Conservation (phyloP, 345 rosid genomes). For the Eucalyptus regnans region DNA sequence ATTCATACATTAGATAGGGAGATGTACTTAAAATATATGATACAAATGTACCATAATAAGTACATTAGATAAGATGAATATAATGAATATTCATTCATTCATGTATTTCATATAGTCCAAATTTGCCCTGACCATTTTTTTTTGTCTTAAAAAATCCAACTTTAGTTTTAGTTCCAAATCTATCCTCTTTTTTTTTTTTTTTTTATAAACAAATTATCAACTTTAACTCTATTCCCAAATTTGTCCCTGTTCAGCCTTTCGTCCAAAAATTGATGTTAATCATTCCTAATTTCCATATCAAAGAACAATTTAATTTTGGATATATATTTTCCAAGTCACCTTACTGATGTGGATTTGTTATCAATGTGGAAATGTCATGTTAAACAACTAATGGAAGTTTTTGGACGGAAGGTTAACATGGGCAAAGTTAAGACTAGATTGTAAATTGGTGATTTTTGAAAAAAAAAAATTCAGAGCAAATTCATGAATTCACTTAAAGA, state of each 20-base stretch:
- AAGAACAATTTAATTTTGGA: not conserved
- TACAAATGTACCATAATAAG: no score
- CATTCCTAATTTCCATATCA: not conserved
- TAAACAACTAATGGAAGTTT: not conserved
- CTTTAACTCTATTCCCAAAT: not conserved
- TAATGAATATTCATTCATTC: no score
- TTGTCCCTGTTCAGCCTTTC: rapidly evolving
- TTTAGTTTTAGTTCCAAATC: not conserved
- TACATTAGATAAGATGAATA: no score
- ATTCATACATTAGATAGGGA: no score
- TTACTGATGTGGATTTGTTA: not conserved
- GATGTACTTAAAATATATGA: no score
- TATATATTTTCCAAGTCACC: not conserved
- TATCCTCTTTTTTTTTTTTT: not conserved
- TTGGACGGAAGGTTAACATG: not conserved
- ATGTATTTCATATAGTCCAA: not conserved
- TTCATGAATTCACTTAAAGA: not conserved
- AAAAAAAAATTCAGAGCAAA: not conserved
- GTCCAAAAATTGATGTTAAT: rapidly evolving
- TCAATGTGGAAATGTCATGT: not conserved
- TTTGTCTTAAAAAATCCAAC: not conserved
- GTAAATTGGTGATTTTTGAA: not conserved
- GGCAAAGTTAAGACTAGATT: not conserved
- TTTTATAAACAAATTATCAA: not conserved
- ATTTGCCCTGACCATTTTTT: not conserved